A percentile compares a stretch with the other conserved stretches of the same genome.
Evolutionary conservation across 176 grass and related monocot species (phyloP).

Genomic region (Coix lacrymajobi): DNA sequence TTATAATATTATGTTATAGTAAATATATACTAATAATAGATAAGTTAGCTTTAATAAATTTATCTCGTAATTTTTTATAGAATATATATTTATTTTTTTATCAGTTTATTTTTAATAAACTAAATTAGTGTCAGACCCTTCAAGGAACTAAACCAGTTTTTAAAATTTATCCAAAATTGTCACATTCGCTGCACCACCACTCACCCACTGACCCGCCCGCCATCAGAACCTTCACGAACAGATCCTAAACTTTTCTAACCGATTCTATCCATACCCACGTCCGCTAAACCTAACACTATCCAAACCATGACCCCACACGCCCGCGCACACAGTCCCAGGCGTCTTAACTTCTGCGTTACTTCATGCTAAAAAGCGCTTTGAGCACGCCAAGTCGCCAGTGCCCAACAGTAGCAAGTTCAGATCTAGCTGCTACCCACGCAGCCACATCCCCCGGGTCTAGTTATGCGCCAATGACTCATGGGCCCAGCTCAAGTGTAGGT

Average conservation of each 20-base stretch:
- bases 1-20: too few relatives aligned
- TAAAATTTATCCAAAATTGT: constrained; percentile 10
- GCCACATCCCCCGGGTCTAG: background rate
- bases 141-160: too few relatives aligned
- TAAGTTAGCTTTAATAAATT: too few relatives aligned
- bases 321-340: constrained; percentile 1
- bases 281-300: background rate
- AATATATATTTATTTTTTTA: too few relatives aligned
- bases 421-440: constrained; percentile 12
- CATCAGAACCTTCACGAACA: constrained; percentile 34
- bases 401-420: background rate
- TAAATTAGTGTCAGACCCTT: too few relatives aligned
- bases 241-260: background rate
- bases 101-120: too few relatives aligned
- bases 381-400: background rate
- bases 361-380: background rate
- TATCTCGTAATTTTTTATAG: too few relatives aligned
- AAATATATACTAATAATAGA: too few relatives aligned
- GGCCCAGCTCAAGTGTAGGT: rapidly evolving
- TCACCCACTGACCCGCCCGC: background rate
- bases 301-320: background rate
- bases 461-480: background rate
- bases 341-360: constrained; percentile 18
- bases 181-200: constrained; percentile 36
- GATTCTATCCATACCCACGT: background rate